phyloP scores from a whole-genome alignment of 306 rosid species.

The Quillaja saponaria region DNA sequence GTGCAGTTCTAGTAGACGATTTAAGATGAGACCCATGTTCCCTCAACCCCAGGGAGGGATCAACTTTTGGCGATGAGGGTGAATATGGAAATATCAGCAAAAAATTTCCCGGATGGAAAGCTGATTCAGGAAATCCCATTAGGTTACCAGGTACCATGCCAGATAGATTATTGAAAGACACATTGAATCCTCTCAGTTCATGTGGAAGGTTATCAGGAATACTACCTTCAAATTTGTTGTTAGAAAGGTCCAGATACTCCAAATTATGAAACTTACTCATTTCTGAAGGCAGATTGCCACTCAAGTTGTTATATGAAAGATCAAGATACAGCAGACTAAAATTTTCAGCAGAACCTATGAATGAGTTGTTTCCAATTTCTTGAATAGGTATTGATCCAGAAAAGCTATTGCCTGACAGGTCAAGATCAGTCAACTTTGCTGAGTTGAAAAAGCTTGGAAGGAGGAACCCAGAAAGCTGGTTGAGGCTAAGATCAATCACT shows the following conservation, averaged over 20 bases:
- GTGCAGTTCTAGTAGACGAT: conserved; percentile 50
- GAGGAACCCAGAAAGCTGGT: conserved; percentile 61
- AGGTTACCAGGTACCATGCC: conserved; percentile 61
- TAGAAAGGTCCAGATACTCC: conserved; percentile 56
- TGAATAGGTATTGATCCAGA: conserved; percentile 56
- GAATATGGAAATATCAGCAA: conserved; percentile 53
- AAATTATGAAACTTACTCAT: conserved; percentile 51
- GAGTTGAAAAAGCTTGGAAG: conserved; percentile 57
- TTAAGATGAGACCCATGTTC: conserved; percentile 40
- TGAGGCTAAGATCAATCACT: conserved; percentile 68
- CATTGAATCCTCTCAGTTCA: conserved; percentile 53
- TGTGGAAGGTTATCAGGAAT: conserved; percentile 65
- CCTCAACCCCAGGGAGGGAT: conserved; percentile 32
- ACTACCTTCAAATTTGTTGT: conserved; percentile 58
- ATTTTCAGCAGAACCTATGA: conserved; percentile 37
- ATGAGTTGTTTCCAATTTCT: conserved; percentile 27
- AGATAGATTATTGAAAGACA: conserved; percentile 71
- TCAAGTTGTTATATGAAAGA: conserved; percentile 71
- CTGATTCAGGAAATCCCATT: conserved; percentile 63
- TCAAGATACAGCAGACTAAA: conserved; percentile 56
- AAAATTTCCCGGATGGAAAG: conserved; percentile 78
- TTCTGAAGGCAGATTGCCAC: conserved; percentile 55
- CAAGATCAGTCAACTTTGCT: conserved; percentile 55
- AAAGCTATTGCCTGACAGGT: conserved; percentile 63
- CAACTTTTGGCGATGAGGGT: conserved; percentile 39